phyloP scores from a whole-genome alignment of 75 land plant genomes.

The Sequoiadendron giganteum region DNA sequence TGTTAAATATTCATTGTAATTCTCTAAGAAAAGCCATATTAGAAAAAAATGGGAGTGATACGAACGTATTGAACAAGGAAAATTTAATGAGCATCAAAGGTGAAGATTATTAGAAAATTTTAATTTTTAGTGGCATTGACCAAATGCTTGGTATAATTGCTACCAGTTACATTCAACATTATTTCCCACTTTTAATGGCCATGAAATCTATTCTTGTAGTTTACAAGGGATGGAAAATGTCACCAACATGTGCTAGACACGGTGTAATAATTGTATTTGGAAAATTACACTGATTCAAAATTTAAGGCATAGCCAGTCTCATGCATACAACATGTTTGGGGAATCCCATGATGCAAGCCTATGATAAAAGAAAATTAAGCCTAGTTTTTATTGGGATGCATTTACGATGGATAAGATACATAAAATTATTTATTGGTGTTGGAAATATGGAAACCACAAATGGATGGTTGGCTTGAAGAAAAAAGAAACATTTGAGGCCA shows the following conservation, averaged over 20 bases:
- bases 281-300: constrained; percentile 7
- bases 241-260: too few relatives aligned
- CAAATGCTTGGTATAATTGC: constrained; percentile 31
- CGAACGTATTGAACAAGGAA: constrained; percentile 3
- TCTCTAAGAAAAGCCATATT: background rate
- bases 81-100: too few relatives aligned
- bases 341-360: too few relatives aligned
- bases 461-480: too few relatives aligned
- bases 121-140: constrained; percentile 21
- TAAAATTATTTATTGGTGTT: too few relatives aligned
- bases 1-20: background rate
- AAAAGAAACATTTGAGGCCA: too few relatives aligned
- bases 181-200: constrained; percentile 35
- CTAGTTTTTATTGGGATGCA: too few relatives aligned
- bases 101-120: background rate
- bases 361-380: too few relatives aligned
- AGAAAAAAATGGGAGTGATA: background rate
- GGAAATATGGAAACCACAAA: too few relatives aligned
- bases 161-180: constrained; percentile 35
- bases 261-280: background rate
- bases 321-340: background rate
- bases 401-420: too few relatives aligned
- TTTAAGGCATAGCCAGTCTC: background rate
- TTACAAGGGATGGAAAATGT: background rate
- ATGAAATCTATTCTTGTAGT: constrained; percentile 23